These are phyloP conservation scores for Globisporangium paddicum DNA, from an alignment of 352 stramenopile species.

Conservation along the genomic window DNA sequence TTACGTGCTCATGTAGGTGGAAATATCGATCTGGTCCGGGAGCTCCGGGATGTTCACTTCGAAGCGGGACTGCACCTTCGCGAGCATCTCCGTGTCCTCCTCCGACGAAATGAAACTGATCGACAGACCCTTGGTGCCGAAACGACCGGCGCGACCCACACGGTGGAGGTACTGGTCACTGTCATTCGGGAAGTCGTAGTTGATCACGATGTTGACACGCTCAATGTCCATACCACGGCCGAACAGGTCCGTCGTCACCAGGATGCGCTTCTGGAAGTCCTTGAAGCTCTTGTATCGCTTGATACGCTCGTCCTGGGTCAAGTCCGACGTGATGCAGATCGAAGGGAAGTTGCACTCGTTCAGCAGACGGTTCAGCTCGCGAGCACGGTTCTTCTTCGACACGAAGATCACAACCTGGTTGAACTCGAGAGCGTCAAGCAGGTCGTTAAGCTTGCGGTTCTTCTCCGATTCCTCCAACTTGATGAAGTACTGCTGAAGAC, in stretches of 20 bases:
- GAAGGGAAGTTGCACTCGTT: constrained; percentile 99
- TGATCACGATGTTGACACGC: constrained; percentile 99
- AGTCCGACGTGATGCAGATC: constrained; percentile 98
- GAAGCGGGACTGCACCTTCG: constrained; percentile 98
- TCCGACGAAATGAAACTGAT: constrained; percentile 99
- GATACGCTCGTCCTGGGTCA: constrained; percentile 98
- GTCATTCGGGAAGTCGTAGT: constrained; percentile 99
- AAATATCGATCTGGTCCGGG: constrained; percentile 99
- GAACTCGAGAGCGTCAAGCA: constrained; percentile 99
- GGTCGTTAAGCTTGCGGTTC: constrained; percentile 99
- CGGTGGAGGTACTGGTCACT: constrained; percentile 99
- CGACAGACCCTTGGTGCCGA: constrained; percentile 99
- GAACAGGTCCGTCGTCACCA: constrained; percentile 99
- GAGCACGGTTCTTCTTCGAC: constrained; percentile 95
- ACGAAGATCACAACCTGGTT: constrained; percentile 99
- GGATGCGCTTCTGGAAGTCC: constrained; percentile 99
- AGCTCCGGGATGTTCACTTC: constrained; percentile 99
- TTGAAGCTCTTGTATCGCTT: constrained; percentile 99
- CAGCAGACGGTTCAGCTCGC: constrained; percentile 97
- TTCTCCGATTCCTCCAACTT: constrained; percentile 99
- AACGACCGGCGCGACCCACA: constrained; percentile 97
- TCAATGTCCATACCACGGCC: constrained; percentile 99
- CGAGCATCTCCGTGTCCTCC: constrained; percentile 97
- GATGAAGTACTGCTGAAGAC: constrained; percentile 99
- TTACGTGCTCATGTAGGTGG: constrained; percentile 96